Percentiles rank a stretch among this genome's conserved stretches.
Evolutionary conservation across 257 asterid species (phyloP).

Genomic region (Ballota nigra): DNA sequence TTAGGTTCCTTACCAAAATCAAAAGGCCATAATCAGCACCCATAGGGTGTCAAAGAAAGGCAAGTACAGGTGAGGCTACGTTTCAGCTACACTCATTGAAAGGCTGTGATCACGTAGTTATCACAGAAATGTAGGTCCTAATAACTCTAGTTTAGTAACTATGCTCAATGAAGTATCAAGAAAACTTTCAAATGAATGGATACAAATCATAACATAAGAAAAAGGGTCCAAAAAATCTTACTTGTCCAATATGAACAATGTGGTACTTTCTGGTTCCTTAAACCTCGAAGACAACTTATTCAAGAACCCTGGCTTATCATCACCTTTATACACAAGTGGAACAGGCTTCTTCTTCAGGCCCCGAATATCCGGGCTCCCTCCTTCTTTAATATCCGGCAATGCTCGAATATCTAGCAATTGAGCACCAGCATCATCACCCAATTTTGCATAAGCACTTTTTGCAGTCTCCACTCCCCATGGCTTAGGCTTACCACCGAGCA

Average conservation of each 20-base stretch:
- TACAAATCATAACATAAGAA: neutral
- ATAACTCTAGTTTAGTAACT: neutral
- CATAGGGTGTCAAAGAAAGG: neutral
- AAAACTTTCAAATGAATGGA: neutral
- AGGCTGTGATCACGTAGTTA: neutral
- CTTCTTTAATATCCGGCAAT: conserved; percentile 39
- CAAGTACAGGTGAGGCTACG: neutral
- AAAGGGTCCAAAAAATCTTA: conserved; percentile 39
- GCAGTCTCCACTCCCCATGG: conserved; percentile 89
- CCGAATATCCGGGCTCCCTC: conserved; percentile 72
- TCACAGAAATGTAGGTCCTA: neutral
- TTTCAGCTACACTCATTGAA: neutral
- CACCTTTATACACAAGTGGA: conserved; percentile 59
- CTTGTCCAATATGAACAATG: conserved; percentile 92
- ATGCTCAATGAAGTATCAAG: neutral
- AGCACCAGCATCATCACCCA: conserved; percentile 65
- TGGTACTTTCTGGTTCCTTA: conserved; percentile 83
- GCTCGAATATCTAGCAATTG: conserved; percentile 80
- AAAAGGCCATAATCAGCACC: neutral
- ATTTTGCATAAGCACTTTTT: conserved; percentile 65
- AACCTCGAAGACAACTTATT: conserved; percentile 65
- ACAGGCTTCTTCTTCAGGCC: conserved; percentile 82
- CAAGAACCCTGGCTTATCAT: conserved; percentile 81
- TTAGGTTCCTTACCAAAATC: no score
- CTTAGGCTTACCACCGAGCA: conserved; percentile 59